A percentile compares a stretch with the other conserved stretches of the same genome.
Evolutionary conservation across 169 alveolate genomes (phyloP).

Genomic region (Besnoitia besnoiti): DNA sequence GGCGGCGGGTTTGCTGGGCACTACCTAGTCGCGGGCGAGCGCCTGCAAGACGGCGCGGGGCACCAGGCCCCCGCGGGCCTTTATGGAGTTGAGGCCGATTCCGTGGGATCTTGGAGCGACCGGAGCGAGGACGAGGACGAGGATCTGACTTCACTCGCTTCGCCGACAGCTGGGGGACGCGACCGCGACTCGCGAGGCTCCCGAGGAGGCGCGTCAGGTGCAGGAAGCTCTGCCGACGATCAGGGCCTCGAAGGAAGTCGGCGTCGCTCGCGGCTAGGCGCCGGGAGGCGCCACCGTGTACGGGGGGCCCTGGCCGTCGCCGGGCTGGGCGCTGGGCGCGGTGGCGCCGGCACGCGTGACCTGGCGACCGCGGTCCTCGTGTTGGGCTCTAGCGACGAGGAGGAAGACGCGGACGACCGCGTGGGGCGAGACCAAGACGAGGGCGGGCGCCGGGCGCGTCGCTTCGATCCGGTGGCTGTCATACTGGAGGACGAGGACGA

Average conservation of each 20-base stretch:
- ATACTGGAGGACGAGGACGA: background rate
- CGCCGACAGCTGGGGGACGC: too few relatives aligned
- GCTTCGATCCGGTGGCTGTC: background rate
- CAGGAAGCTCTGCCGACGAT: too few relatives aligned
- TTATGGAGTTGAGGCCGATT: conserved; percentile 8
- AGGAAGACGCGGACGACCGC: conserved; percentile 6
- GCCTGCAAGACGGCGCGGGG: background rate
- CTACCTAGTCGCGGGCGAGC: background rate
- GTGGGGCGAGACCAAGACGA: background rate
- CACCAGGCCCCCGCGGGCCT: background rate
- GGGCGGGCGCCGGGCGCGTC: background rate
- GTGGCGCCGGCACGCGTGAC: background rate
- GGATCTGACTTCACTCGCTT: background rate
- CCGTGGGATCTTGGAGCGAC: conserved; percentile 32
- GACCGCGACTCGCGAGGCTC: background rate
- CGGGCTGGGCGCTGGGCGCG: background rate
- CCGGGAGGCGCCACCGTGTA: background rate
- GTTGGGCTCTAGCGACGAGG: background rate
- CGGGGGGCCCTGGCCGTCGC: background rate
- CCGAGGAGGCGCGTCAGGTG: background rate
- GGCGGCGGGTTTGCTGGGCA: background rate
- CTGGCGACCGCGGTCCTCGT: background rate
- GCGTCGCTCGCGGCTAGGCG: background rate
- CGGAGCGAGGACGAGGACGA: conserved; percentile 28
- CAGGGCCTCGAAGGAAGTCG: background rate